Evolutionary conservation across 805 yeast species (phyloP), one percentile per base, ranked within the genome.

Genomic region (Teunomyces tritomae): DNA sequence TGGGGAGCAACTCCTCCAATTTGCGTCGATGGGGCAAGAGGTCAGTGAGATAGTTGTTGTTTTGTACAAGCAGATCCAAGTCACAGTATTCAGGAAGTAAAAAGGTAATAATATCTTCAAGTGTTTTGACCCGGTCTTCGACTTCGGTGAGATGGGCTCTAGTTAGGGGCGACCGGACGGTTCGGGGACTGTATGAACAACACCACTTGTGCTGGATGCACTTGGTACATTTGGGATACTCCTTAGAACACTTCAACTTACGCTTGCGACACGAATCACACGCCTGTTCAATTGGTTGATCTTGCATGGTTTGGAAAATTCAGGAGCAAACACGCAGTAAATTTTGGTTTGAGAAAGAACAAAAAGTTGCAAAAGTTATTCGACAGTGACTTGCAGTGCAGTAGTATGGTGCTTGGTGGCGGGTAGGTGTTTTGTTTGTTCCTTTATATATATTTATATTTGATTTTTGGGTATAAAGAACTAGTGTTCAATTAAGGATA

Each of bases 191-290:
- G 60, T 89, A 89, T 1, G 79, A 67, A 64, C 96, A 89, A 28
- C 78, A 77, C 87, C 95, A 84, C 17, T 75, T 72, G 59, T 87
- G 89, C 46, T 78, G 80, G 6, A 74, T 63, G 68, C 96, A 89
- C 58, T 87, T 87, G 39, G 83, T 70, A 59, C 96, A 89, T 52
- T 77, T 79, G 2, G 96, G 96, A 26, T 67, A 74, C 50, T 84
- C 88, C 58, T 87, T 89, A 28, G 95, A 82, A 62, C 96, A 89
- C 60, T 83, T 84, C 50, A 88, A 74, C 65, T 89, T 89, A 47
- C 94, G 74, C 55, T 82, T 79, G 32, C 96, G 78, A 62, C 96
- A 89, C 3, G 91, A 83, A 64, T 89, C 96, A 65, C 96, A 89
- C 8, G 83, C 83, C 59, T 79, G 84, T 58, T 79, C 83, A 28